phyloP scores from a whole-genome alignment of 495 filamentous ascomycete species.

The Pseudevernia furfuracea region DNA sequence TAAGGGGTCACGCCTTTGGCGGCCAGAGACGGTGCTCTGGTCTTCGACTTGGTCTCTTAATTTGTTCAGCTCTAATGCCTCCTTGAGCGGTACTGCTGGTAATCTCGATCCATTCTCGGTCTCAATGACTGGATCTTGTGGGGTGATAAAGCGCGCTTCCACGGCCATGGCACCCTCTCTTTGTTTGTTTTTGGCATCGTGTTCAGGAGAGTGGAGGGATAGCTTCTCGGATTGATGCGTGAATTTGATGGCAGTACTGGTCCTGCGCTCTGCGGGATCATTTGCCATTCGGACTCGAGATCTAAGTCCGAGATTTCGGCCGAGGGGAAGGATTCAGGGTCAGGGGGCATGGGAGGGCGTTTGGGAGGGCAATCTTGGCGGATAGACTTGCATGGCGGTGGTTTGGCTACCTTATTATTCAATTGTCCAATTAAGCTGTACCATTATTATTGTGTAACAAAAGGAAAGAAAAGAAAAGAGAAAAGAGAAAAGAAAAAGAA shows the following conservation, averaged over 20 bases:
- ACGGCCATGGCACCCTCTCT: conserved; percentile 43
- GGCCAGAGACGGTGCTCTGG: neutral
- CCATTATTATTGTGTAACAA: too few species aligned
- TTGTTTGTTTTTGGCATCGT: conserved; percentile 21
- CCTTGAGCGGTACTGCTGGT: conserved; percentile 55
- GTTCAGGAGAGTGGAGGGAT: conserved; percentile 39
- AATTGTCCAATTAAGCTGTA: too few species aligned
- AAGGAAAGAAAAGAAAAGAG: too few species aligned
- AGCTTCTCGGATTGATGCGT: conserved; percentile 56
- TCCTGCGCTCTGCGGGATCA: neutral
- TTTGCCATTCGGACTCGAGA: conserved; percentile 2
- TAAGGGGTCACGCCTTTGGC: conserved; percentile 1
- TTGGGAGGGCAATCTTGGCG: neutral
- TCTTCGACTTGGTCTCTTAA: conserved; percentile 39
- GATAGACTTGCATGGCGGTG: neutral
- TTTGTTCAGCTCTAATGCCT: conserved; percentile 60
- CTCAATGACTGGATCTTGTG: conserved; percentile 61
- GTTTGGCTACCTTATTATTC: too few species aligned
- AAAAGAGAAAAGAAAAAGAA: too few species aligned
- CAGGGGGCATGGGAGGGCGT: neutral
- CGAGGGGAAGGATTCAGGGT: neutral
- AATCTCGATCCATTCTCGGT: conserved; percentile 57
- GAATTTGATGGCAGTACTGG: conserved; percentile 33
- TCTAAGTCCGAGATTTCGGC: neutral
- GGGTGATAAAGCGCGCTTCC: conserved; percentile 59